A percentile compares a stretch with the other conserved stretches of the same genome.
phyloP scores from a whole-genome alignment of 2,329 filamentous ascomycete species.

The Conoideocrella luteorostrata region DNA sequence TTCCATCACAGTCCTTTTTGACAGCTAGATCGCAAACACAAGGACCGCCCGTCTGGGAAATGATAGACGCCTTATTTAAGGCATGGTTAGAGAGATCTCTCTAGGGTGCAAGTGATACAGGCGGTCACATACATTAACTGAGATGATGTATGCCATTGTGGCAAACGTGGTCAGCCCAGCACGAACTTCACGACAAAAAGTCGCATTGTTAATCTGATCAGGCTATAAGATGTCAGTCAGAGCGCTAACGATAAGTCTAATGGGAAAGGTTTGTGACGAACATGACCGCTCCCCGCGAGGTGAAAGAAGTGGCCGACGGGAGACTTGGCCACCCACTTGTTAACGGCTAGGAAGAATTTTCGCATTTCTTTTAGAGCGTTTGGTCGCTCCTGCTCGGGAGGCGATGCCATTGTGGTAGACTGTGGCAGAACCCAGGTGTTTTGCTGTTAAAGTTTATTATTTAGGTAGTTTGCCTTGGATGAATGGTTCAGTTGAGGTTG shows the following conservation, averaged over 20 bases:
- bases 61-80: conserved; percentile 56
- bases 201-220: conserved; percentile 59
- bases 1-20: conserved; percentile 42
- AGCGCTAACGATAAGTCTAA: no score
- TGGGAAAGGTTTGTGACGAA: conserved; percentile 2
- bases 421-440: neutral
- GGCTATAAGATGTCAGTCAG: conserved; percentile 37
- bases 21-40: conserved; percentile 55
- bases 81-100: neutral
- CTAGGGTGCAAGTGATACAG: neutral
- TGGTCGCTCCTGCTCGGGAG: conserved; percentile 5
- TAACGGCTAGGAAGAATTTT: conserved; percentile 43
- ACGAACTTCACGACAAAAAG: conserved; percentile 70
- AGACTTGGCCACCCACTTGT: conserved; percentile 7
- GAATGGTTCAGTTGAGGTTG: neutral
- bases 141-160: conserved; percentile 82
- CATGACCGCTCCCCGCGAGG: conserved; percentile 7
- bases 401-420: conserved; percentile 2
- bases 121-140: conserved; percentile 53
- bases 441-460: neutral
- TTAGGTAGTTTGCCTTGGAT: neutral
- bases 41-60: conserved; percentile 70
- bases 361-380: conserved; percentile 34
- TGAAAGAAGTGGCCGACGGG: conserved; percentile 7
- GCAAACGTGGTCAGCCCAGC: conserved; percentile 76